phyloP scores from a whole-genome alignment of 768 basidiomycete species.

The Fomitopsis pulvina region DNA sequence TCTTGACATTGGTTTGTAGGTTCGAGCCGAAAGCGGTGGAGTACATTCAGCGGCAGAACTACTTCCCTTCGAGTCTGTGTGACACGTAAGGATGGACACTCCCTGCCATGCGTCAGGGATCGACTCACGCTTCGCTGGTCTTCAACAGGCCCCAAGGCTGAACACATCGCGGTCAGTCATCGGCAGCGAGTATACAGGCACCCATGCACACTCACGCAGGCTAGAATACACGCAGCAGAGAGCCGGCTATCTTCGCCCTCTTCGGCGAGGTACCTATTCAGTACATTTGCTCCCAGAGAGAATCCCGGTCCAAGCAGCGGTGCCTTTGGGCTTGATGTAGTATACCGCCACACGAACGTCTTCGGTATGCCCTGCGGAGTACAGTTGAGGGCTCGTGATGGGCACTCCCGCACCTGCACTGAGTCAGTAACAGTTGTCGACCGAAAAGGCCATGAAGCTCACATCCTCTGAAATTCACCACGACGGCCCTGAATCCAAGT shows the following conservation, averaged over 20 bases:
- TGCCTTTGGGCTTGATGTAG: slow-evolving; percentile 72
- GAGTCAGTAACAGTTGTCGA: neutral
- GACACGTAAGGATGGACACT: neutral
- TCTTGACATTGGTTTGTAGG: slow-evolving; percentile 49
- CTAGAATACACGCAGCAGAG: slow-evolving; percentile 62
- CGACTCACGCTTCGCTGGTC: neutral
- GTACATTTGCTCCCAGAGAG: slow-evolving; percentile 88
- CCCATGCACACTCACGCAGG: slow-evolving; percentile 50
- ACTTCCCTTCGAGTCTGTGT: slow-evolving; percentile 46
- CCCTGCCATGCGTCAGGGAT: neutral
- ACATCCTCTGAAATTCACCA: slow-evolving; percentile 94
- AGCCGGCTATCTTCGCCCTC: slow-evolving; percentile 63
- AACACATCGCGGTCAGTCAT: no score
- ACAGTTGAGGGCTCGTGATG: slow-evolving; percentile 76
- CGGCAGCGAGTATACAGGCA: neutral
- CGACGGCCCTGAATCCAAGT: slow-evolving; percentile 82
- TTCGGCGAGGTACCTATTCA: slow-evolving; percentile 86
- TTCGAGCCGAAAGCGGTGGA: slow-evolving; percentile 77
- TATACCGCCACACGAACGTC: slow-evolving; percentile 80
- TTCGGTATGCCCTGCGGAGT: slow-evolving; percentile 85
- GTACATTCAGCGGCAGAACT: slow-evolving; percentile 58
- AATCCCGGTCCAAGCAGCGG: slow-evolving; percentile 85
- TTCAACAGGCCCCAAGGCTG: slow-evolving; percentile 1
- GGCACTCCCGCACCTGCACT: slow-evolving; percentile 77
- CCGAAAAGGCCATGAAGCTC: slow-evolving; percentile 19